Base-by-base conservation (phyloP, 768 basidiomycete genomes). In the Arthromyces matolae region DNA sequence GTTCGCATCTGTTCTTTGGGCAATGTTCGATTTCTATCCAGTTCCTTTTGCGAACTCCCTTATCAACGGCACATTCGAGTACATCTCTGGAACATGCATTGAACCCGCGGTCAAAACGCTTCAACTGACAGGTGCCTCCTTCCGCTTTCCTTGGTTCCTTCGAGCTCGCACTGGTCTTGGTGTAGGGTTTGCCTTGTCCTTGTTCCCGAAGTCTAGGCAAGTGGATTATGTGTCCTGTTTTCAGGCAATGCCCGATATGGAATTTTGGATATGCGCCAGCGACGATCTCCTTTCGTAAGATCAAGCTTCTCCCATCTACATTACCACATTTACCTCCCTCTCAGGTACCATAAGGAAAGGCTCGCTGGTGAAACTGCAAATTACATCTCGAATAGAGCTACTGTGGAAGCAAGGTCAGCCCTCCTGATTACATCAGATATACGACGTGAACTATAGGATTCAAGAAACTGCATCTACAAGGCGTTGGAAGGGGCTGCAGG, bases 221-320 rank as follows among this genome's bases (percentile, higher is more conserved):
- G 33, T 51, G 3, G 46, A 39, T 16, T 41, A 49, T n/a, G 24
- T 38, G 0, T 20, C 50, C 24, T 58, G 49, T 29, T 46, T 60
- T 12, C 52, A 56, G 8, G 50, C 46, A 1, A 18, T 58, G 22
- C 45, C 53, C 8, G 57, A 60, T 13, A 58, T 60, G 36, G 54
- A 51, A 3, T 52, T 44, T 14, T 58, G 47, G 48, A 29, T 52
- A 3, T 44, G 37, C 9, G 37, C 39, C 10, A 32, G 38, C 2
- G 58, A 58, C 24, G 59, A 58, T 29, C 19, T 54, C 5, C 46
- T 60, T 24, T 60, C 59, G 57, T 58, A 16, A 7, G 59, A 56
- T 13, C 8, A 1, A 12, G 13, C 5, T 25, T 27, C 28, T 28
- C 0, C 8, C 8, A 14, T 14, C 3, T 7, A 14, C 5, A 20